Percentiles rank a stretch among this genome's conserved stretches.
phyloP scores from a whole-genome alignment of 2,329 filamentous ascomycete genomes.

The Aspergillus udagawae region DNA sequence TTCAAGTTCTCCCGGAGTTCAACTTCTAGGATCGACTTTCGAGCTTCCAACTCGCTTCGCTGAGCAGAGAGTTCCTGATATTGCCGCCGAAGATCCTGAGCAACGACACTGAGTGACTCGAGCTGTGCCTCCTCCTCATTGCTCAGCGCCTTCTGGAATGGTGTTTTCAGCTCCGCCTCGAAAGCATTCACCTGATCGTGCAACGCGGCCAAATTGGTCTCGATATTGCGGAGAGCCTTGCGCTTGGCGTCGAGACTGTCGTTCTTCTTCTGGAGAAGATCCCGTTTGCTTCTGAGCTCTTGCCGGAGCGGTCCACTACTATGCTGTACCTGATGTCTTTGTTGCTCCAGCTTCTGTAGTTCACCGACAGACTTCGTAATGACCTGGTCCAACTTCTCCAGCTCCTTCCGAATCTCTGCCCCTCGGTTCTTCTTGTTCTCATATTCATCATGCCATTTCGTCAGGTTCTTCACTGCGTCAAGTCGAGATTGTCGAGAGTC shows the following conservation, averaged over 20 bases:
- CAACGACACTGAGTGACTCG: slow-evolving; percentile 62
- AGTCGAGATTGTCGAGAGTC: slow-evolving; percentile 81
- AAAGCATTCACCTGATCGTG: slow-evolving; percentile 71
- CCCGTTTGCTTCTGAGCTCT: slow-evolving; percentile 72
- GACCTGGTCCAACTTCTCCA: slow-evolving; percentile 79
- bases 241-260: slow-evolving; percentile 71
- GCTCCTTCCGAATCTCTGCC: slow-evolving; percentile 62
- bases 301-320: slow-evolving; percentile 76
- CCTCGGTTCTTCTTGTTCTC: slow-evolving; percentile 64
- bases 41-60: slow-evolving; percentile 72
- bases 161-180: slow-evolving; percentile 73
- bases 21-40: slow-evolving; percentile 78
- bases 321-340: slow-evolving; percentile 70
- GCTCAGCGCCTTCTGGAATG: slow-evolving; percentile 88
- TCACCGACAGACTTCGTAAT: slow-evolving; percentile 84
- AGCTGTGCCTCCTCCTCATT: slow-evolving; percentile 78
- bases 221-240: slow-evolving; percentile 61
- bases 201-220: slow-evolving; percentile 70
- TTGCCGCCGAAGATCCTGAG: slow-evolving; percentile 71
- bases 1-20: slow-evolving; percentile 86
- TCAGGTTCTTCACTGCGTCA: slow-evolving; percentile 73
- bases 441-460: slow-evolving; percentile 69
- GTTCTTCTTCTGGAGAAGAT: slow-evolving; percentile 67
- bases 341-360: slow-evolving; percentile 76
- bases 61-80: slow-evolving; percentile 70